A percentile compares a stretch with the other conserved stretches of the same genome.
Conservation (phyloP, 306 rosid genomes). For the Cicer arietinum region DNA sequence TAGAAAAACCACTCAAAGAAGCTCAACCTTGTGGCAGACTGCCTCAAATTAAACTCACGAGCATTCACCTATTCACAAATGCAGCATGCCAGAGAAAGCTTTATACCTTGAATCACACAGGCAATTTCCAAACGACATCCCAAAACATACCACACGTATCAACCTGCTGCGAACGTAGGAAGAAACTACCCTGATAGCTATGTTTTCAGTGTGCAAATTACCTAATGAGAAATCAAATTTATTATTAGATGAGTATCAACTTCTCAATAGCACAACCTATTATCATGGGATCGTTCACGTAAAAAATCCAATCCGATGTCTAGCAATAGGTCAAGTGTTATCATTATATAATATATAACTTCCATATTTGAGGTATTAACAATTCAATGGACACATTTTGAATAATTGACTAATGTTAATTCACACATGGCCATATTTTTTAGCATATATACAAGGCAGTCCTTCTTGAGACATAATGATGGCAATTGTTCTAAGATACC, state of each 20-base stretch:
- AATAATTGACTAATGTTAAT: neutral
- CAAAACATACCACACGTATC: neutral
- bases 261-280: neutral
- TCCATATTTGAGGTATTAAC: neutral
- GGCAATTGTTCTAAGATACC: conserved; percentile 18
- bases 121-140: neutral
- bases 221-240: neutral
- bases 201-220: neutral
- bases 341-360: neutral
- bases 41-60: too few species aligned
- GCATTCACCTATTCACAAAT: too few species aligned
- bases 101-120: neutral
- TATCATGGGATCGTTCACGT: neutral
- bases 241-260: neutral
- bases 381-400: neutral
- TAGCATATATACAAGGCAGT: conserved; percentile 37
- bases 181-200: neutral
- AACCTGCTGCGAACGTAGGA: neutral
- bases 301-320: neutral
- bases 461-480: conserved; percentile 18
- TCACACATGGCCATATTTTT: conserved; percentile 1
- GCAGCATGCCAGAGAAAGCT: neutral
- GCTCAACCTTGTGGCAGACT: too few species aligned
- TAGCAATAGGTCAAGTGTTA: neutral
- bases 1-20: too few species aligned